These are phyloP conservation scores for Hevea brasiliensis DNA, from an alignment of 345 rosid species.

Conservation along the genomic window DNA sequence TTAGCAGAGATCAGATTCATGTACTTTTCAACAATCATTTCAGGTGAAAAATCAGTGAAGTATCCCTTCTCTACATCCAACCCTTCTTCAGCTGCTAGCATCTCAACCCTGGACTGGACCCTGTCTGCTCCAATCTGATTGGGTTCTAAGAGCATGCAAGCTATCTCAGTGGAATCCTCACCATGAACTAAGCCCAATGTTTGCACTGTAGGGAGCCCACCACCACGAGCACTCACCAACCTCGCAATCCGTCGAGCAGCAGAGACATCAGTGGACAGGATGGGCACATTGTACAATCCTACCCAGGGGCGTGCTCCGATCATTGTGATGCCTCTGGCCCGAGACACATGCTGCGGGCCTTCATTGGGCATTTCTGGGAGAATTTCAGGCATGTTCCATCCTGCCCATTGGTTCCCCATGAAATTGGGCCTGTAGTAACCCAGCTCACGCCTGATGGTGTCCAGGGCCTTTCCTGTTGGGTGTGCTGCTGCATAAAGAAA, in stretches of 20 bases:
- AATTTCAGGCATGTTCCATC: conserved; percentile 39
- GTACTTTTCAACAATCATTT: conserved; percentile 52
- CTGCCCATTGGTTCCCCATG: conserved; percentile 60
- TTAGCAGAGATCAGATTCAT: conserved; percentile 31
- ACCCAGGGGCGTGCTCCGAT: conserved; percentile 61
- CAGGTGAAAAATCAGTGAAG: conserved; percentile 55
- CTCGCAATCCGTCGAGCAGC: conserved; percentile 45
- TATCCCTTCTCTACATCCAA: conserved; percentile 61
- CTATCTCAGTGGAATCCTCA: conserved; percentile 50
- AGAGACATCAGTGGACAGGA: conserved; percentile 45
- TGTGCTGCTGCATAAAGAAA: conserved; percentile 60
- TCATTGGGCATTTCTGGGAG: conserved; percentile 44
- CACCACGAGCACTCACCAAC: conserved; percentile 64
- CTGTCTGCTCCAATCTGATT: conserved; percentile 54
- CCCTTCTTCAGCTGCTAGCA: conserved; percentile 52
- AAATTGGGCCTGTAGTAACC: conserved; percentile 61
- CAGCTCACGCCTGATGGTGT: conserved; percentile 56
- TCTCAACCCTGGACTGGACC: conserved; percentile 54
- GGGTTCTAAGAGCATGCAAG: conserved; percentile 65
- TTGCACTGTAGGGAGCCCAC: conserved; percentile 65
- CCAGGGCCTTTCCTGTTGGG: conserved; percentile 53
- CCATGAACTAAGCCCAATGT: conserved; percentile 52
- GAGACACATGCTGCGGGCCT: conserved; percentile 47
- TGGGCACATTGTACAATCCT: conserved; percentile 48
- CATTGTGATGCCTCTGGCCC: conserved; percentile 44